phyloP scores from a whole-genome alignment of 2,329 filamentous ascomycete genomes.

The Sporothrix variecibatus region DNA sequence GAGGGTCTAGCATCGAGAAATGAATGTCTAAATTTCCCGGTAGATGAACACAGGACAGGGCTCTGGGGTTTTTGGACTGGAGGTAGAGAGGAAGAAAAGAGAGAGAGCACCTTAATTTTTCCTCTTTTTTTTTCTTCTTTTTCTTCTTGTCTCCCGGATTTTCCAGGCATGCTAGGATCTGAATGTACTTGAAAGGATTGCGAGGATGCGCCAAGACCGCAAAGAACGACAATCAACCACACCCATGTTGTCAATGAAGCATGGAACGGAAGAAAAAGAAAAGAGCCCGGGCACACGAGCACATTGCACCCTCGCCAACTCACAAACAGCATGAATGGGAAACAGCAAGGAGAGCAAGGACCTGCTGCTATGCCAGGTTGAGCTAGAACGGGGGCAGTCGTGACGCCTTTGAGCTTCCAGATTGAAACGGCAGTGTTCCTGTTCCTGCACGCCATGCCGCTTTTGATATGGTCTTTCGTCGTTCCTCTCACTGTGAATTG shows the following conservation, averaged over 20 bases:
- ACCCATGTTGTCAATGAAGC: neutral
- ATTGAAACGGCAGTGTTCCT: conserved; percentile 16
- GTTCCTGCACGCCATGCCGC: neutral
- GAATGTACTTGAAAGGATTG: neutral
- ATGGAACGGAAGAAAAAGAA: neutral
- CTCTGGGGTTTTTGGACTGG: neutral
- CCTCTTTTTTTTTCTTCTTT: neutral
- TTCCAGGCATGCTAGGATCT: neutral
- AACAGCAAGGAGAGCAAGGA: neutral
- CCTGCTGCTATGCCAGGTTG: neutral
- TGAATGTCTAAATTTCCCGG: neutral
- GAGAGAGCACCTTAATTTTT: neutral
- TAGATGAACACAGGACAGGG: neutral
- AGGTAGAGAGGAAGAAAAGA: neutral
- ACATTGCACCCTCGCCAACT: neutral
- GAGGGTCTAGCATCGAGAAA: conserved; percentile 8
- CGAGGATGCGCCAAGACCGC: neutral
- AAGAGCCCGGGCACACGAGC: neutral
- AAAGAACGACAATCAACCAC: neutral
- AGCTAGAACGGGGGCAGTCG: neutral
- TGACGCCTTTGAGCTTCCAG: neutral
- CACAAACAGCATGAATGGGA: neutral
- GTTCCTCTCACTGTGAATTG: neutral
- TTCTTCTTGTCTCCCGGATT: neutral
- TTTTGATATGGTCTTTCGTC: neutral